Evolutionary conservation across 768 basidiomycete genomes (phyloP).

Genomic region (Wakefieldia striispora): DNA sequence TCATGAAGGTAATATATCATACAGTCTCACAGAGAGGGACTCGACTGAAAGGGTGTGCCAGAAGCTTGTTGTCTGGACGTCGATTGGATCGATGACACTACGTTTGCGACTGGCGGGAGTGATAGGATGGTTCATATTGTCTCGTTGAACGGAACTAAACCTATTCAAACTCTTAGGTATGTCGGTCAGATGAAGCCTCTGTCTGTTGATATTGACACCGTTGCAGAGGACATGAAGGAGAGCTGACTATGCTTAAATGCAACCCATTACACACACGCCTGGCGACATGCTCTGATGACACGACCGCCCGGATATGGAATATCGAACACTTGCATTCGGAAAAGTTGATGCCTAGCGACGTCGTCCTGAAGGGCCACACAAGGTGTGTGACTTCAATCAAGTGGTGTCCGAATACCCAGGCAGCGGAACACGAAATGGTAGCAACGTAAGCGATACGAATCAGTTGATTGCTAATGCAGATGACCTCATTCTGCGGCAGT

Average conservation of each 20-base stretch:
- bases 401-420: constrained; percentile 61
- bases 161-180: constrained; percentile 63
- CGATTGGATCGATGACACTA: constrained; percentile 71
- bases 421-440: constrained; percentile 55
- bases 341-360: constrained; percentile 16
- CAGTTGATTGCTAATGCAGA: not conserved
- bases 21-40: not conserved
- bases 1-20: constrained; percentile 54
- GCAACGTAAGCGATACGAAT: constrained; percentile 58
- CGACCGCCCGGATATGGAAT: constrained; percentile 75
- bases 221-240: constrained; percentile 66
- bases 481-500: constrained; percentile 35
- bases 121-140: constrained; percentile 64
- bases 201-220: constrained; percentile 4
- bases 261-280: constrained; percentile 64
- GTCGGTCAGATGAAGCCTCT: constrained; percentile 24
- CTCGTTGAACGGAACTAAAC: constrained; percentile 48
- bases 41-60: constrained; percentile 12
- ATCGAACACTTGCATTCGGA: constrained; percentile 44
- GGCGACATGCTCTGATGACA: constrained; percentile 82
- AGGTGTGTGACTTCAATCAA: constrained; percentile 62
- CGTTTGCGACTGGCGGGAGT: constrained; percentile 73
- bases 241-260: constrained; percentile 76
- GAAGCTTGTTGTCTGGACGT: constrained; percentile 78
- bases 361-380: constrained; percentile 60